Percentiles rank a stretch among this genome's conserved stretches.
Evolutionary conservation across 176 grass and related monocot species (phyloP).

Genomic region (Avena sativa): DNA sequence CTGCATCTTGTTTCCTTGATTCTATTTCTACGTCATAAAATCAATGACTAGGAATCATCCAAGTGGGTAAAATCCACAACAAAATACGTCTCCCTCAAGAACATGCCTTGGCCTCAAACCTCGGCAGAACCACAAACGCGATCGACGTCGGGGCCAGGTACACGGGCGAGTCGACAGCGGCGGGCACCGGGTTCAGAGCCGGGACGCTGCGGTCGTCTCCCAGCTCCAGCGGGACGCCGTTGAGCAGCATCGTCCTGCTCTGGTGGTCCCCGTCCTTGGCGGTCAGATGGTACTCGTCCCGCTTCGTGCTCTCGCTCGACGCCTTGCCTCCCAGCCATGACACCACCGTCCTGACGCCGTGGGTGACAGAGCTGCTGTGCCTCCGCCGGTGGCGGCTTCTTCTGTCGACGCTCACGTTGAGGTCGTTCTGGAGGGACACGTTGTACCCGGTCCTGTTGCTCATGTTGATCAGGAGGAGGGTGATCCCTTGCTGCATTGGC

Average conservation of each 20-base stretch:
- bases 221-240: slow-evolving; percentile 61
- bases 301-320: slow-evolving; percentile 40
- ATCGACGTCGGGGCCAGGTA: slow-evolving; percentile 72
- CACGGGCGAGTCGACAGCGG: slow-evolving; percentile 44
- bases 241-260: slow-evolving; percentile 87
- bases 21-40: not conserved
- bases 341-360: slow-evolving; percentile 60
- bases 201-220: slow-evolving; percentile 59
- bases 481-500: slow-evolving; percentile 72
- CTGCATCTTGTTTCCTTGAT: not conserved
- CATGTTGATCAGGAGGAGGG: slow-evolving; percentile 84
- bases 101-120: slow-evolving; percentile 85
- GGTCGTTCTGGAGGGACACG: slow-evolving; percentile 67
- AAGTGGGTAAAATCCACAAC: not conserved
- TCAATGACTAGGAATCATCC: not conserved
- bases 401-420: slow-evolving; percentile 59
- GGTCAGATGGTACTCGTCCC: slow-evolving; percentile 92
- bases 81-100: not conserved
- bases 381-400: slow-evolving; percentile 17
- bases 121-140: slow-evolving; percentile 80
- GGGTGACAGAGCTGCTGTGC: slow-evolving; percentile 37
- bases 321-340: slow-evolving; percentile 75
- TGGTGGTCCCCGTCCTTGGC: slow-evolving; percentile 61
- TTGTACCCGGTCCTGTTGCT: slow-evolving; percentile 69
- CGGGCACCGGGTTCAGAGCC: slow-evolving; percentile 49